Evolutionary conservation across 208 protist species (phyloP).

Genomic region (Borovskyia barvae): DNA sequence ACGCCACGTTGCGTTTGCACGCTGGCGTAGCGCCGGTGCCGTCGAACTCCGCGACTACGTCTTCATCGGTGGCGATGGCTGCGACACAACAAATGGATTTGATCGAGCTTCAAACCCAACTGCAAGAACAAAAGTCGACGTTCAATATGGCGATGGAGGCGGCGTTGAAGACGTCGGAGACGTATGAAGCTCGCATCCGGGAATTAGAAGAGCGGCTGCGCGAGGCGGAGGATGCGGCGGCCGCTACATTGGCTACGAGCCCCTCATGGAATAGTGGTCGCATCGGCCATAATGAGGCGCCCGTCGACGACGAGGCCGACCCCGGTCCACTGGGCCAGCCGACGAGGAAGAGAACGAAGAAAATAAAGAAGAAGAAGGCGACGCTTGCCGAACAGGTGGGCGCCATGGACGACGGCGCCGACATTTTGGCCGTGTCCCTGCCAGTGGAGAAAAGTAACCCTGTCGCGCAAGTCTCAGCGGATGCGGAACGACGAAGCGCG

Average conservation of each 20-base stretch:
- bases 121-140: slow-evolving; percentile 22
- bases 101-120: slow-evolving; percentile 25
- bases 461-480: background rate
- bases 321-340: slow-evolving; percentile 6
- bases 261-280: background rate
- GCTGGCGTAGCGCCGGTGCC: background rate
- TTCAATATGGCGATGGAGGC: slow-evolving; percentile 25
- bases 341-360: slow-evolving; percentile 48
- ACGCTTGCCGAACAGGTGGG: slow-evolving; percentile 43
- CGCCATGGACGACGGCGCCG: slow-evolving; percentile 24
- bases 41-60: background rate
- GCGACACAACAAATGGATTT: slow-evolving; percentile 25
- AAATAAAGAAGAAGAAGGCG: slow-evolving; percentile 48
- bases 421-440: slow-evolving; percentile 14
- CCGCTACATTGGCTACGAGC: background rate
- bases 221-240: slow-evolving; percentile 15
- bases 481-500: slow-evolving; percentile 7
- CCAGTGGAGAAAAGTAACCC: slow-evolving; percentile 2
- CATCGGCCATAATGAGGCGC: background rate
- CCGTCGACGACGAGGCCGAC: slow-evolving; percentile 3
- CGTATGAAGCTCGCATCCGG: slow-evolving; percentile 30
- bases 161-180: slow-evolving; percentile 26
- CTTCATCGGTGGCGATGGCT: slow-evolving; percentile 9
- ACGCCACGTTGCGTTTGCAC: slow-evolving; percentile 14
- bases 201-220: slow-evolving; percentile 45